Evolutionary conservation across 225 moss, liverwort and hornwort species (phyloP).

Genomic region (Thuidium tamariscinum): DNA sequence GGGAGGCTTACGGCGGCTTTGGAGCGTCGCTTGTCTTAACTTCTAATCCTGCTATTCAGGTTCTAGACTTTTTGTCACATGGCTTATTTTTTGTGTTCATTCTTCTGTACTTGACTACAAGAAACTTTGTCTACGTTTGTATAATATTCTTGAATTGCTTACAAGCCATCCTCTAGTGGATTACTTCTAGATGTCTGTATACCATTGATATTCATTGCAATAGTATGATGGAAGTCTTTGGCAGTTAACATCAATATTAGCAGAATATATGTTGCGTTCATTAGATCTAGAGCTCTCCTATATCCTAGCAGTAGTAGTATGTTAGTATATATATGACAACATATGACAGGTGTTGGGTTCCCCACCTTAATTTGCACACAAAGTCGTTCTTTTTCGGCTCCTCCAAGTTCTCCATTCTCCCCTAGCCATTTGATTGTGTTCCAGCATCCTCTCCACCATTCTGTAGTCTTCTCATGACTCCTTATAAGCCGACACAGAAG

Average conservation of each 20-base stretch:
- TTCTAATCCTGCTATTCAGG: slow-evolving; percentile 99
- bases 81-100: not conserved
- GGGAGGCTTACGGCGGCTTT: slow-evolving; percentile 74
- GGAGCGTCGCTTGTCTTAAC: slow-evolving; percentile 77
- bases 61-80: not conserved
- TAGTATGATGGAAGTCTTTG: not conserved
- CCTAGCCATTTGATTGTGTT: not conserved
- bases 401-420: not conserved
- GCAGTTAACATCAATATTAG: not conserved
- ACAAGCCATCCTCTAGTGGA: not conserved
- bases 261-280: not conserved
- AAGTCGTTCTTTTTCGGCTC: not conserved
- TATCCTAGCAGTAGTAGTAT: not conserved
- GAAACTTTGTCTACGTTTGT: not conserved
- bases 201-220: not conserved
- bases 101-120: not conserved
- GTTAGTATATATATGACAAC: not conserved
- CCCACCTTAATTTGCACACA: not conserved
- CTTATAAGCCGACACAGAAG: not conserved
- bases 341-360: not conserved
- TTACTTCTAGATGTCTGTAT: not conserved
- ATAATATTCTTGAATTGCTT: not conserved
- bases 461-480: not conserved
- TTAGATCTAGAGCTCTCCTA: not conserved
- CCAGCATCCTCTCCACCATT: not conserved